Evolutionary conservation across 2,329 filamentous ascomycete species (phyloP), one percentile per base, ranked within the genome.

Genomic region (Hypoxylon sp.): DNA sequence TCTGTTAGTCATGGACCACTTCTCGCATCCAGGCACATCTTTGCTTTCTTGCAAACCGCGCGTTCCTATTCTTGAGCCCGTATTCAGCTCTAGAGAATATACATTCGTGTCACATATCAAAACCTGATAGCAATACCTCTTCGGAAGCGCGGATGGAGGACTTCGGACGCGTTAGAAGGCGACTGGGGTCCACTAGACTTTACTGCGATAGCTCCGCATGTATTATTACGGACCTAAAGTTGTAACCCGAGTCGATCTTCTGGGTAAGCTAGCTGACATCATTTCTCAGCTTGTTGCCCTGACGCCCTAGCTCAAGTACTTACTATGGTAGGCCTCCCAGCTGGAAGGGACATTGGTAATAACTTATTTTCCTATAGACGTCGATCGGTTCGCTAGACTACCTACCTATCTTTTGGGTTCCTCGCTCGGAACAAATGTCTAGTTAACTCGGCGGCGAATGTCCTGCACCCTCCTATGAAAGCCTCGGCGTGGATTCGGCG

Each of bases 1-100:
- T 52, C 37, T 45, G 54, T 49, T 57, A 47, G 46, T 49, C 43
- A 55, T 53, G 49, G 43, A 60, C 56, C 38, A 51, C 47, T 48
- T 54, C 36, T 59, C 49, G 55, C 52, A 53, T 57, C n/a, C n/a
- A n/a, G n/a, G n/a, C n/a, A n/a, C n/a, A n/a, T n/a, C n/a, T n/a
- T 53, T 57, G 51, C 38, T 44, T 52, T 50, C 48, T 53, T 46
- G 50, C 44, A 50, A 47, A 45, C 17, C 32, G 55, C 50, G 44
- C 50, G 38, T 49, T 53, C 56, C 50, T n/a, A n/a, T n/a, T 57
- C 47, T 46, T 48, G 41, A 51, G 48, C 55, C 55, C 45, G 38
- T 62, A 48, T 51, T 52, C 53, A 53, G 43, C 43, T 51, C 26
- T 12, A 12, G 41, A 41, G 6, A 37, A 48, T 36, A 43, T 52